Base-by-base conservation (phyloP, 495 filamentous ascomycete species). In the Paragyromitra xinjiangensis region DNA sequence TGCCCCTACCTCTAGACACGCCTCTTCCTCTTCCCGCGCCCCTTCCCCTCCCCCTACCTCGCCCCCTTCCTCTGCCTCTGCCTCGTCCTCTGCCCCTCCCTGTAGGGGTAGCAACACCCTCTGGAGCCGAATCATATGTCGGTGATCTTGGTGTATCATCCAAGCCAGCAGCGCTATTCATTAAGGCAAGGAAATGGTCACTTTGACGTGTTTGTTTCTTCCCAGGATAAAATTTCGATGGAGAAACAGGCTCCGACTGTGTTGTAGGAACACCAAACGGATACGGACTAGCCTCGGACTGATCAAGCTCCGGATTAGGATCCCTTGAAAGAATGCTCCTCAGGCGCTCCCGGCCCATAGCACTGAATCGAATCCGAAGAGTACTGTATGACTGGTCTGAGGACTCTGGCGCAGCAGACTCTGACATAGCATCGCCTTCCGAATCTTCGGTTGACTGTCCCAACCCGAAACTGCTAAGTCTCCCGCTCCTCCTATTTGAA, bases 81-180 rank as follows among this genome's bases (percentile, higher is more conserved):
- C 90, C 64, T 87, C 89, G 34, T 86, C 90, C 73, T 85, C 86
- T 83, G 87, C 86, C 77, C 82, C 88, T 71, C 86, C 89, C 79
- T 6, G 65, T 78, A 53, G 74, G 66, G 39, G 62, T 78, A 8
- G 61, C 73, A 11, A 45, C 67, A 48, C 90, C 78, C 86, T 91
- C 62, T 89, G 89, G 78, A 86, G 88, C 51, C 88, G 89, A 89
- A 87, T 91, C 48, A 82, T 87, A 78, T 26, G 58, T 45, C 3
- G 75, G 75, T 6, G 77, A 78, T 37, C 26, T 61, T 48, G 66
- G 68, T 12, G 19, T 48, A 24, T 79, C 74, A n/a, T 67, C 75
- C 6, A 63, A 14, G 3, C 68, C 69, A 66, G 19, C 51, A 42
- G 40, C 40, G 11, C 55, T 66, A 34, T 78, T 79, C 61, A 66